A percentile compares a stretch with the other conserved stretches of the same genome.
These are phyloP conservation scores for Tetrahymena elliotti DNA, from an alignment of 73 alveolate species.

Conservation along the genomic window DNA sequence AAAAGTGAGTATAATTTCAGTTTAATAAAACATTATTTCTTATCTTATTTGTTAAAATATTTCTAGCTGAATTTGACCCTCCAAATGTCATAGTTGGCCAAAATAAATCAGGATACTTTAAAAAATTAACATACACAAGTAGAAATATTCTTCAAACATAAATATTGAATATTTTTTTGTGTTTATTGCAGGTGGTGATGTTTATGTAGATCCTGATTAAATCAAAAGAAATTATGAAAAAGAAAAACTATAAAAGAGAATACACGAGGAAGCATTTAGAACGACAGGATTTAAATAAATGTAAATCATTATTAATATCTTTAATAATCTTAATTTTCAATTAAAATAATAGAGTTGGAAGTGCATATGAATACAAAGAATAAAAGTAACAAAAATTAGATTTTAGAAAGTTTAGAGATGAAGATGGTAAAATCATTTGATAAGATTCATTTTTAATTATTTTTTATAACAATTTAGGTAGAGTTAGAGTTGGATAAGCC, in stretches of 20 bases:
- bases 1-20: not conserved
- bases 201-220: not conserved
- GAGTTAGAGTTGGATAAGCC: not conserved
- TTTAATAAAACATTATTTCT: not conserved
- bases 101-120: not conserved
- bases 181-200: not conserved
- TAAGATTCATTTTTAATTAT: not conserved
- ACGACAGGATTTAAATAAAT: not conserved
- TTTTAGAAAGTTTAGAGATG: not conserved
- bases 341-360: not conserved
- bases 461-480: not conserved
- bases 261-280: not conserved
- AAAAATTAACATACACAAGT: not conserved
- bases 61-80: not conserved
- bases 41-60: not conserved
- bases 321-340: not conserved
- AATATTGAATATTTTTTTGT: not conserved
- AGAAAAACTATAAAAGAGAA: not conserved
- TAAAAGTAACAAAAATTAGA: not conserved
- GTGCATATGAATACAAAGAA: not conserved
- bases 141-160: not conserved
- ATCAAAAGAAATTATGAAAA: not conserved
- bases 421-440: not conserved
- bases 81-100: not conserved
- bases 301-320: not conserved